Evolutionary conservation across 2,329 filamentous ascomycete genomes (phyloP), one percentile per base, ranked within the genome.

Genomic region (Calycina marina): DNA sequence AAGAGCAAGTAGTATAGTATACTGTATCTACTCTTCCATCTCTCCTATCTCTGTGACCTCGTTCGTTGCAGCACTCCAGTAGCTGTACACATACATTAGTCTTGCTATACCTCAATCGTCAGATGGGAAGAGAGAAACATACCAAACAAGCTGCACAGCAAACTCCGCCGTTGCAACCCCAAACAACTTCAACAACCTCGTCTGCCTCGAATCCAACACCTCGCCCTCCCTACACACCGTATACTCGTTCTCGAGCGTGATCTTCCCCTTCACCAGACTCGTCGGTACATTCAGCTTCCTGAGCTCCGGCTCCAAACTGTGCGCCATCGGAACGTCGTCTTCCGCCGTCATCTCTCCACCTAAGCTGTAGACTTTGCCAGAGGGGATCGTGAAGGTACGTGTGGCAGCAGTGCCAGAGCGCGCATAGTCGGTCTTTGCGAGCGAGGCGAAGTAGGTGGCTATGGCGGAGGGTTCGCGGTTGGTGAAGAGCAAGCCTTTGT

Each of bases 131-230:
- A 12, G 18, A n/a, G n/a, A 31, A 13, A 40, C 67, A 56, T 67
- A 78, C 52, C 85, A 86, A 56, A 80, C 61, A 43, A 93, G 61
- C 49, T 74, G 68, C 37, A 98, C 75, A 55, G 68, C 77, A 62
- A 98, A 98, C 61, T 96, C 85, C 37, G 84, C 82, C 59, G 90
- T 72, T 41, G 81, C 83, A 36, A 94, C 72, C 32, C 84, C 79
- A 59, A 98, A 96, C 49, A 93, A 67, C 71, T 96, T 96, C 57
- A 98, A 58, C 52, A 98, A 61, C 42, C 85, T 78, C 36, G 90
- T 94, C 67, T 98, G 90, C 48, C 88, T 71, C 45, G 81, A 86
- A 58, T 94, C 86, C 45, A 98, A 60, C 27, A 74, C 67, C 52
- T 94, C 73, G 8, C 88, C 90, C 56, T 85, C 77, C 50, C 74